Evolutionary conservation across 768 basidiomycete species (phyloP).

Genomic region (Lanmaoa rubissima): DNA sequence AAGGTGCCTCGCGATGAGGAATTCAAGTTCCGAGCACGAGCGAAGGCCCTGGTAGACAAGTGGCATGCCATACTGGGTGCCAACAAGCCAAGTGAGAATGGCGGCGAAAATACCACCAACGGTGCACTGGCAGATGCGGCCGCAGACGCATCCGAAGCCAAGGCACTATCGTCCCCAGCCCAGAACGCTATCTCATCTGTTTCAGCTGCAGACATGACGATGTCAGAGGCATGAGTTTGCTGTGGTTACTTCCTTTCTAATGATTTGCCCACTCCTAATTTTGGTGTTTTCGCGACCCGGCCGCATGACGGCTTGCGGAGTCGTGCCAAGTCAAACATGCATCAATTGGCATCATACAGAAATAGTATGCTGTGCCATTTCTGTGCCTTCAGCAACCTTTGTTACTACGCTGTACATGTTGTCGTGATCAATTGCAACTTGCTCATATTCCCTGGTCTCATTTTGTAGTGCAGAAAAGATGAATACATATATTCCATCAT

Average conservation of each 20-base stretch:
- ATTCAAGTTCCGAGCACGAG: constrained; percentile 51
- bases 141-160: constrained; percentile 20
- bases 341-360: constrained; percentile 19
- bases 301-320: constrained; percentile 6
- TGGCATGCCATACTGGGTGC: constrained; percentile 41
- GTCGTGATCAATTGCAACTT: constrained; percentile 22
- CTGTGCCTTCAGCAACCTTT: constrained; percentile 22
- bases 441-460: constrained; percentile 26
- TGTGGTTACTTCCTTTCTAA: constrained; percentile 10
- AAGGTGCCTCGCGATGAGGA: constrained; percentile 52
- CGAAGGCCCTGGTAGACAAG: constrained; percentile 45
- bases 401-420: constrained; percentile 30
- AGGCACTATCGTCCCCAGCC: constrained; percentile 18
- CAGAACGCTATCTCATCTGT: constrained; percentile 32
- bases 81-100: constrained; percentile 33
- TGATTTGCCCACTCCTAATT: constrained; percentile 10
- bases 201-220: constrained; percentile 38
- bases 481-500: constrained; percentile 14
- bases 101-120: constrained; percentile 27
- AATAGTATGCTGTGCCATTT: constrained; percentile 23
- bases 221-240: constrained; percentile 38
- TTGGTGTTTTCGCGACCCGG: constrained; percentile 15
- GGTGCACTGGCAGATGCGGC: constrained; percentile 23
- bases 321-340: constrained; percentile 19
- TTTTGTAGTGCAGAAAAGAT: constrained; percentile 19